Evolutionary conservation across 768 basidiomycete species (phyloP), one percentile per base, ranked within the genome.

Genomic region (Gautieria morchelliformis): DNA sequence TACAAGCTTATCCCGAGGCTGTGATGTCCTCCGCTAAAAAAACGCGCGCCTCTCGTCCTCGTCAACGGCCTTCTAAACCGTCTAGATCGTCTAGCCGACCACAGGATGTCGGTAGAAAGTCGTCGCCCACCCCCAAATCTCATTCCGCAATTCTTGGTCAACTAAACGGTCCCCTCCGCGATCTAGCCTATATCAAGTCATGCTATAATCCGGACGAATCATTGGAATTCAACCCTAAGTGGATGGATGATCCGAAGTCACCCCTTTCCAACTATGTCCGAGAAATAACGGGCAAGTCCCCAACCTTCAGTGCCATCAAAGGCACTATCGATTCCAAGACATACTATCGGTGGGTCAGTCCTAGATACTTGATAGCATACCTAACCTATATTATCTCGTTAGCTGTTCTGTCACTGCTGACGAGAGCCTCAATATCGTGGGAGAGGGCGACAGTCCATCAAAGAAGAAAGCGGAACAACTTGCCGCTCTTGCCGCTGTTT

Each of bases 401-500:
- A 70, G 72, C 57, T 67, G 63, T 15, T 65, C 66, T 24, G 63
- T 71, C n/a, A 59, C 62, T 10, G 64, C 63, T 17, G 66, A 69
- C 52, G 44, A 52, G 10, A 52, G 56, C 19, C 27, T 61, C 7
- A 65, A 63, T 27, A 66, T 89, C 35, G 63, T 77, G 55, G 89
- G 80, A 8, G 68, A 84, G 3, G 90, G 88, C 7, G 85, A 90
- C 68, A 71, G 75, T 47, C 11, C 67, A 4, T 73, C 70, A 14
- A 83, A 76, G 67, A 84, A 83, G 62, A 77, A 84, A 20, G 84
- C 92, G 0, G 81, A 86, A 62, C 78, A 78, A 66, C 72, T 93
- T n/a, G 89, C 90, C 6, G 84, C 85, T 1, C 70, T 92, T 24
- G 84, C 84, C 45, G 85, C 84, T 7, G 68, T 87, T 35, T 80